phyloP scores from a whole-genome alignment of 139 green algal species.

The Micractinium conductrix region DNA sequence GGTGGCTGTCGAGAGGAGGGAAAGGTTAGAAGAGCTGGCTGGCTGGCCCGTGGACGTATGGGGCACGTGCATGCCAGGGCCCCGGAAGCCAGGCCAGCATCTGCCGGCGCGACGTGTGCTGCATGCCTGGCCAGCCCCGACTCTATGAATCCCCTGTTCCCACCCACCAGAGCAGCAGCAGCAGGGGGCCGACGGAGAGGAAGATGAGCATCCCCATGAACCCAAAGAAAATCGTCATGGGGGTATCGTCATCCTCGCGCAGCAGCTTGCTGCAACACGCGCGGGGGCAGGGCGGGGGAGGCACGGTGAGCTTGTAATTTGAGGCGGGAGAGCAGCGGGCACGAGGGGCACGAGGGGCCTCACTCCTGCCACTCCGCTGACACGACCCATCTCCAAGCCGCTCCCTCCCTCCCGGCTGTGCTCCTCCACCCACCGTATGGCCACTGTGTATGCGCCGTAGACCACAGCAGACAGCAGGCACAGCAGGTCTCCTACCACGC shows the following conservation, averaged over 20 bases:
- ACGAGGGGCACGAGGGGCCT: neutral
- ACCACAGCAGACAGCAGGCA: conserved; percentile 76
- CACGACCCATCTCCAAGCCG: neutral
- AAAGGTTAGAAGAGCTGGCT: neutral
- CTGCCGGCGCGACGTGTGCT: neutral
- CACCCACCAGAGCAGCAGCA: conserved; percentile 47
- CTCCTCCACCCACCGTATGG: conserved; percentile 51
- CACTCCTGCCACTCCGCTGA: neutral
- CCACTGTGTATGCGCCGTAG: conserved; percentile 90
- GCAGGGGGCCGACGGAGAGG: conserved; percentile 46
- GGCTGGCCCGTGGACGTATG: neutral
- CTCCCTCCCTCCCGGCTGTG: neutral
- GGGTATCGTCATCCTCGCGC: conserved; percentile 61
- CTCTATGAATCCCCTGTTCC: no score
- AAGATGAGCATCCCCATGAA: conserved; percentile 81
- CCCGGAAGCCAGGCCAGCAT: neutral
- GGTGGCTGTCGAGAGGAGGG: neutral
- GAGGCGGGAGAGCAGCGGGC: neutral
- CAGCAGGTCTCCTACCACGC: conserved; percentile 78
- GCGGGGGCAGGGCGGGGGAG: neutral
- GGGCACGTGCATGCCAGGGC: no score
- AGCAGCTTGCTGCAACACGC: conserved; percentile 46
- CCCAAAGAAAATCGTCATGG: conserved; percentile 83
- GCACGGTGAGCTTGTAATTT: neutral
- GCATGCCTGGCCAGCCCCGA: no score